A percentile compares a stretch with the other conserved stretches of the same genome.
Conservation (phyloP, 1,139 yeast genomes). For the Blastobotrys persicus region DNA sequence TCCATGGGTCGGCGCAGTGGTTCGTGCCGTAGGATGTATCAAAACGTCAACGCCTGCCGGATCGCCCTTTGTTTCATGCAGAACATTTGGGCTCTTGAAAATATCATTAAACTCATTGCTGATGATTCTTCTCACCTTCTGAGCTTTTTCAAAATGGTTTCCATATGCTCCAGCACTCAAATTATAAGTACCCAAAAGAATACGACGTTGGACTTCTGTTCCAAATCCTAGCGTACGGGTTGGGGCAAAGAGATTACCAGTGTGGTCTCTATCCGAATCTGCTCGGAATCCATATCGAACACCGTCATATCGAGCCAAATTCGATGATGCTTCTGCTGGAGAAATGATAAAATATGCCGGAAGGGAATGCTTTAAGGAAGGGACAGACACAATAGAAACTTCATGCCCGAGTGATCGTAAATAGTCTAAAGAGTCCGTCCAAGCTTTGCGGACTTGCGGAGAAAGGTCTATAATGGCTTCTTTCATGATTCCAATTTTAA, state of each 20-base stretch:
- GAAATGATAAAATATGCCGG: slow-evolving; percentile 85
- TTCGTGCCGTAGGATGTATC: slow-evolving; percentile 68
- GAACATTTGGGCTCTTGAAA: slow-evolving; percentile 53
- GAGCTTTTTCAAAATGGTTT: slow-evolving; percentile 80
- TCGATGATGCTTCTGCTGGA: slow-evolving; percentile 93
- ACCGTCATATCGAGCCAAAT: slow-evolving; percentile 87
- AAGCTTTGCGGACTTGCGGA: slow-evolving; percentile 44
- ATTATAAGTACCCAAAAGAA: slow-evolving; percentile 81
- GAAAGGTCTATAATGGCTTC: slow-evolving; percentile 65
- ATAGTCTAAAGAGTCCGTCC: slow-evolving; percentile 46
- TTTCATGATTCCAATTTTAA: slow-evolving; percentile 66
- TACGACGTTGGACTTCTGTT: slow-evolving; percentile 75
- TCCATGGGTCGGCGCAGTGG: slow-evolving; percentile 54
- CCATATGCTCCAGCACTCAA: slow-evolving; percentile 70
- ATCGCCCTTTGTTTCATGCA: slow-evolving; percentile 29
- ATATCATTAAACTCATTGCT: slow-evolving; percentile 63
- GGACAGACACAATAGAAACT: slow-evolving; percentile 63
- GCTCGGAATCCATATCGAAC: slow-evolving; percentile 71
- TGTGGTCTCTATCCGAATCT: slow-evolving; percentile 38
- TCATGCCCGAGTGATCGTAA: slow-evolving; percentile 53
- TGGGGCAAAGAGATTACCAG: slow-evolving; percentile 45
- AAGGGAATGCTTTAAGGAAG: slow-evolving; percentile 63
- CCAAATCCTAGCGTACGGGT: slow-evolving; percentile 74
- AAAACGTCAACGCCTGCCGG: slow-evolving; percentile 58
- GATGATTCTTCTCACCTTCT: slow-evolving; percentile 57